Conservation (phyloP, 768 basidiomycete species). For the Amylocystis lapponica region DNA sequence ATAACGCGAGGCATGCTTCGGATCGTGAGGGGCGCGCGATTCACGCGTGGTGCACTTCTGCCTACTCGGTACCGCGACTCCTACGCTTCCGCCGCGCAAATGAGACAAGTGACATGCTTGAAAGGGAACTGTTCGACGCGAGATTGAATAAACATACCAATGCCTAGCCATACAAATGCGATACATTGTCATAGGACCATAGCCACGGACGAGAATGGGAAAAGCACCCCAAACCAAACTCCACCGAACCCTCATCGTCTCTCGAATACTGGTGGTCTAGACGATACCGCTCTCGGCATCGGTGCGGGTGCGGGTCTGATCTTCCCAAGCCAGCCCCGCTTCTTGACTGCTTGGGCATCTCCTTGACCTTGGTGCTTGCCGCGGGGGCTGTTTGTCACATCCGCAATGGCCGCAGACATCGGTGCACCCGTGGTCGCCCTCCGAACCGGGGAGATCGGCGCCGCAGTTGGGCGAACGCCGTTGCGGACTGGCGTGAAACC, state of each 20-base stretch:
- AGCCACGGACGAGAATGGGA: too few species aligned
- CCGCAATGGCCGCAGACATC: conserved; percentile 32
- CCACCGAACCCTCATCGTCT: background rate
- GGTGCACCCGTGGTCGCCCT: conserved; percentile 31
- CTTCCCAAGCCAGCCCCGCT: conserved; percentile 70
- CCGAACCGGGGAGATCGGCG: conserved; percentile 47
- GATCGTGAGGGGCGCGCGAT: too few species aligned
- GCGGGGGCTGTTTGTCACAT: conserved; percentile 64
- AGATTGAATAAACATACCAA: too few species aligned
- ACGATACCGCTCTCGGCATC: background rate
- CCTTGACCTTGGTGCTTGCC: conserved; percentile 6
- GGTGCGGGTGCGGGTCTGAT: conserved; percentile 40
- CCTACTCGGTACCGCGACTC: too few species aligned
- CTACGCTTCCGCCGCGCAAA: too few species aligned
- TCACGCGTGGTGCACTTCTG: too few species aligned
- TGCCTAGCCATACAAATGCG: too few species aligned
- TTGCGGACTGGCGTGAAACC: conserved; percentile 73
- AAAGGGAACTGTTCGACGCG: too few species aligned
- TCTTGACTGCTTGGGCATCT: conserved; percentile 40
- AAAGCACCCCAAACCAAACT: too few species aligned
- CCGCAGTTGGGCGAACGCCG: conserved; percentile 34
- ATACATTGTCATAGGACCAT: too few species aligned
- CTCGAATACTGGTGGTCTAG: background rate
- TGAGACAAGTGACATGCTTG: too few species aligned
- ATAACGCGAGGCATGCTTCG: too few species aligned